These are phyloP conservation scores for Pichia insulana DNA, from an alignment of 805 yeast genomes.

Conservation along the genomic window DNA sequence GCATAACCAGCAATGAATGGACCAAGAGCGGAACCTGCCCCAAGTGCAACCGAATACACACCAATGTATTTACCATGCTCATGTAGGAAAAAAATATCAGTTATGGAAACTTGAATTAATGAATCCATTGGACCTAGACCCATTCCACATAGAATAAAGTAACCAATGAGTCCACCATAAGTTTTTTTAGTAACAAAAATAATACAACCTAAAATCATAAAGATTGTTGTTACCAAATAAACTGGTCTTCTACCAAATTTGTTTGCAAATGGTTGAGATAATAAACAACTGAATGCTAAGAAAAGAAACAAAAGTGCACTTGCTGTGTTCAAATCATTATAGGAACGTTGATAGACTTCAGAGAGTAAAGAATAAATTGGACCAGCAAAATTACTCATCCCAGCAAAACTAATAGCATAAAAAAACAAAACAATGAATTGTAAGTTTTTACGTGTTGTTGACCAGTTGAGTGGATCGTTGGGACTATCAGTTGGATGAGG, in stretches of 20 bases:
- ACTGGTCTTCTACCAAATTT: conserved; percentile 38
- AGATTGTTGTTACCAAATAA: conserved; percentile 32
- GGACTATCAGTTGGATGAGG: conserved; percentile 43
- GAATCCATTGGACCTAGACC: conserved; percentile 41
- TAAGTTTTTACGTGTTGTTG: conserved; percentile 30
- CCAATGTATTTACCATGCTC: conserved; percentile 43
- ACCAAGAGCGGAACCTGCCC: conserved; percentile 42
- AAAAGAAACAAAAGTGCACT: conserved; percentile 41
- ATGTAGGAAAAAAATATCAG: conserved; percentile 38
- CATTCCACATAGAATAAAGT: conserved; percentile 37
- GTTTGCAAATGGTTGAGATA: conserved; percentile 36
- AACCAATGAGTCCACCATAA: conserved; percentile 37
- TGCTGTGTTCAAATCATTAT: conserved; percentile 39
- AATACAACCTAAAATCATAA: conserved; percentile 33
- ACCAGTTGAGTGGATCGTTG: conserved; percentile 44
- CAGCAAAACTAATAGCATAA: conserved; percentile 39
- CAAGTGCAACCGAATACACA: conserved; percentile 37
- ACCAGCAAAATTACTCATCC: conserved; percentile 39
- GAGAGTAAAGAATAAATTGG: conserved; percentile 38
- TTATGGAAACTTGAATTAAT: conserved; percentile 37
- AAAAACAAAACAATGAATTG: conserved; percentile 33
- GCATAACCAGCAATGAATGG: conserved; percentile 50
- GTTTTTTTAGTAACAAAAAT: conserved; percentile 33
- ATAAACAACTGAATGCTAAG: conserved; percentile 35
- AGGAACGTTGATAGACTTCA: conserved; percentile 33